Evolutionary conservation across 192 early-diverging fungal genomes (phyloP).

Genomic region (Ambispora gerdemannii): DNA sequence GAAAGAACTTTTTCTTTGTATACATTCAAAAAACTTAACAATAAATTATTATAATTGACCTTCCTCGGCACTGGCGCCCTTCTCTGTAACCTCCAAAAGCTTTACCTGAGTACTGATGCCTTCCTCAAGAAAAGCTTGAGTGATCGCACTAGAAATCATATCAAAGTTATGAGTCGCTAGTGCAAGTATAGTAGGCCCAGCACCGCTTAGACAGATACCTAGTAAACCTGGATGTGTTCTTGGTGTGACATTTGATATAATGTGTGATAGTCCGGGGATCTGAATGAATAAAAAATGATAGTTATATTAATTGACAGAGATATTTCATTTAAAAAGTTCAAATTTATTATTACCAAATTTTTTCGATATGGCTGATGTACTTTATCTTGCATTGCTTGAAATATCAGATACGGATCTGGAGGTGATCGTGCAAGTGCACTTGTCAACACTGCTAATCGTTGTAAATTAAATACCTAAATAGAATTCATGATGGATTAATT

Average conservation of each 20-base stretch:
- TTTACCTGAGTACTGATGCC: constrained; percentile 55
- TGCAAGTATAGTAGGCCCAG: constrained; percentile 94
- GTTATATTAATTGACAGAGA: neutral
- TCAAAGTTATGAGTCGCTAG: constrained; percentile 85
- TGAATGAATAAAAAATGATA: constrained; percentile 21
- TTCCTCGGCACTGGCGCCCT: constrained; percentile 44
- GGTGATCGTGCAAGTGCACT: constrained; percentile 71
- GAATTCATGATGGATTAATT: neutral
- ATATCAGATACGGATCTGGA: constrained; percentile 75
- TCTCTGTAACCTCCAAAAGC: constrained; percentile 60
- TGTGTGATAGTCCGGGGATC: constrained; percentile 86
- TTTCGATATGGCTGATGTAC: constrained; percentile 96
- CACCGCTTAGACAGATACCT: constrained; percentile 92
- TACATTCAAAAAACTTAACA: no score
- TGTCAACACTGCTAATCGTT: constrained; percentile 89
- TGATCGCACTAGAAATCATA: constrained; percentile 65
- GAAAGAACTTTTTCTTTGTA: no score
- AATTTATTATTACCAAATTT: constrained; percentile 63
- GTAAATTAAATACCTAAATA: constrained; percentile 79
- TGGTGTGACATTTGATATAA: constrained; percentile 72
- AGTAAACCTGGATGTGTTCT: constrained; percentile 78
- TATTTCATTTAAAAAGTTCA: neutral
- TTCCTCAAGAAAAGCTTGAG: constrained; percentile 56
- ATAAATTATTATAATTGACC: no score
- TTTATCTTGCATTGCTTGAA: constrained; percentile 91